phyloP scores from a whole-genome alignment of 306 rosid genomes.

The Delonix regia region DNA sequence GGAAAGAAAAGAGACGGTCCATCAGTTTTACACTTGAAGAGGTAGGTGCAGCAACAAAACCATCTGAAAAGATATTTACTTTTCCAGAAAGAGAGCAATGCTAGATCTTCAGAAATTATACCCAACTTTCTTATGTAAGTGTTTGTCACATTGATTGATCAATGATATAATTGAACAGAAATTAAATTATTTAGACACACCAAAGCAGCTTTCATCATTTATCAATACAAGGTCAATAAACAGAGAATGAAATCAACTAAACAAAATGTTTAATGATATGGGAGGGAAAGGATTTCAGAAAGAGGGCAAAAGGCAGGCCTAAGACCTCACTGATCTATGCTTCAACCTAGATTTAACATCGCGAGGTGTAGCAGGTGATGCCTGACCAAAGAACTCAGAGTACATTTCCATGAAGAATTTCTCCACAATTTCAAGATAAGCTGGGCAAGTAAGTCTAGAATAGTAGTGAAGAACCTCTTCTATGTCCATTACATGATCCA shows the following conservation, averaged over 20 bases:
- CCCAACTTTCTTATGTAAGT: not conserved
- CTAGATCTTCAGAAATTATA: not conserved
- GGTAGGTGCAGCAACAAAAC: not conserved
- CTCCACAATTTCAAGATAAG: constrained; percentile 82
- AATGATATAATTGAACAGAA: constrained; percentile 31
- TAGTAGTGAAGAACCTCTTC: constrained; percentile 91
- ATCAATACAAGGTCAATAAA: constrained; percentile 37
- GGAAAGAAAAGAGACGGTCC: not conserved
- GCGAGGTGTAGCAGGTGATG: constrained; percentile 41
- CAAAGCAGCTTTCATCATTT: constrained; percentile 33
- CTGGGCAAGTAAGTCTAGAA: constrained; percentile 79
- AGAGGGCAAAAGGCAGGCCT: constrained; percentile 7
- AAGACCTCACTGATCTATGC: constrained; percentile 39
- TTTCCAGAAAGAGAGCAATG: not conserved
- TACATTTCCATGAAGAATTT: constrained; percentile 76
- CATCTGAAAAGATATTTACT: not conserved
- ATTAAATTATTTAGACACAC: constrained; percentile 40
- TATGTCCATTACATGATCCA: constrained; percentile 79
- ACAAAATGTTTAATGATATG: constrained; percentile 25
- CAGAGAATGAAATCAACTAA: constrained; percentile 32
- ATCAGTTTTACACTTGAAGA: not conserved
- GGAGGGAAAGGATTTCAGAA: constrained; percentile 29
- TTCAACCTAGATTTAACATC: constrained; percentile 46
- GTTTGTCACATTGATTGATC: constrained; percentile 18
- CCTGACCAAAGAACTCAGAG: constrained; percentile 57